Evolutionary conservation across 805 yeast species (phyloP), one percentile per base, ranked within the genome.

Genomic region (Metschnikowia vanudenii): DNA sequence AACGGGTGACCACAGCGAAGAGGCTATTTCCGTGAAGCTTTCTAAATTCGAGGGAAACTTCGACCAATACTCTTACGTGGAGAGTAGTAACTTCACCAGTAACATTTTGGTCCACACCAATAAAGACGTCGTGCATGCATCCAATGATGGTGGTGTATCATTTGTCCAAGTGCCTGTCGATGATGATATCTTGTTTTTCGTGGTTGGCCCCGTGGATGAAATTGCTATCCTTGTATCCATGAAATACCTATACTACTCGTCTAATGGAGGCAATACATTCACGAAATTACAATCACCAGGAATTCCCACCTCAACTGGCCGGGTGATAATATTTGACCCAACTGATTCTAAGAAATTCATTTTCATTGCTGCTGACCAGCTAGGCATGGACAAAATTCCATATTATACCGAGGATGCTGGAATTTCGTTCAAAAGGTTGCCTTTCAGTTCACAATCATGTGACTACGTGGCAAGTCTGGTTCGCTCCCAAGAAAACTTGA

Each of bases 391-490:
- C 13, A 51, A 97, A 1, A 73, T 73, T 7, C 84, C 91, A 0
- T 84, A 74, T 54, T 68, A 79, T 46, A 84, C 96, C 1, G 67
- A 63, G 20, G 81, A 91, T 66, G 80, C 77, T 19, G 99, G 98
- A 18, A 56, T 64, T 22, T 63, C 75, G 4, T 94, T 90, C 74
- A 55, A 65, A 0, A 68, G 71, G 43, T 59, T 94, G 52, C 62
- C 72, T 19, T 77, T 77, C 7, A 71, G 79, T 51, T 85, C 80
- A 5, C 58, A 68, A 16, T 65, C 64, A 7, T 92, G 99, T 73
- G 78, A 79, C 41, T 92, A 80, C 63, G 82, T 80, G n/a, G 83
- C 82, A 12, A 62, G 77, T 1, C 69, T 76, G 26, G 74, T 87
- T 39, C 70, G 71, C 8, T 32, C 67, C 63, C 39, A 49, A 48